Base-by-base conservation (phyloP, 306 rosid genomes). In the Cicer pinnatifidum region DNA sequence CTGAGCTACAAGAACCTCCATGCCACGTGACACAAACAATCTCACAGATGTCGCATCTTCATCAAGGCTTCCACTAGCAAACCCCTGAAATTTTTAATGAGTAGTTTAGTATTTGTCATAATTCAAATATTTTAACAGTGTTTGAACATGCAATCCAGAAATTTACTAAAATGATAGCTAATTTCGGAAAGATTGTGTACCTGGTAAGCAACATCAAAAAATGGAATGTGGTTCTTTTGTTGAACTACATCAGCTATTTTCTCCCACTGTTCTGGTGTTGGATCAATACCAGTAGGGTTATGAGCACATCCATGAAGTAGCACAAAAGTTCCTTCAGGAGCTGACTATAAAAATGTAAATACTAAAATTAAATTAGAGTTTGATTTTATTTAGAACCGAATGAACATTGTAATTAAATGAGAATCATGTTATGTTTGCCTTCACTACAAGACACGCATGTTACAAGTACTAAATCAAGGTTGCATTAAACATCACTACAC, bases 291-390 rank as follows among this genome's bases (percentile, higher is more conserved):
- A 48, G 99, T 91, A 45, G 99, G 99, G 81, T 94, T 91, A 84
- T 94, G 99, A 62, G 99, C 99, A 84, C 99, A 94, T 76, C 99
- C 99, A 87, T 94, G 99, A 81, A 94, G 97, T 81, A 94, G 46
- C 63, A 94, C 80, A 82, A 94, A 94, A 65, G 99, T 84, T 76
- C 97, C 99, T 81, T 94, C 97, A 1, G 99, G 96, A 53, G 97
- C 97, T 12, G 87, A 90, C 99, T 94, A 78, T 15, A 57, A 77
- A 75, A 17, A 41, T 39, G 67, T 37, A 45, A 72, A 50, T 73
- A 16, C 7, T 62, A 73, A 63, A 75, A 66, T 78, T 38, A 82
- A 65, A 67, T 37, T 37, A 47, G 19, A 48, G 17, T 44, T 67
- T 19, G 3, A 71, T 43, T 20, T 37, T 8, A 12, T 53, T 15